phyloP scores from a whole-genome alignment of 768 basidiomycete genomes.

The Amanita subjunquillea region DNA sequence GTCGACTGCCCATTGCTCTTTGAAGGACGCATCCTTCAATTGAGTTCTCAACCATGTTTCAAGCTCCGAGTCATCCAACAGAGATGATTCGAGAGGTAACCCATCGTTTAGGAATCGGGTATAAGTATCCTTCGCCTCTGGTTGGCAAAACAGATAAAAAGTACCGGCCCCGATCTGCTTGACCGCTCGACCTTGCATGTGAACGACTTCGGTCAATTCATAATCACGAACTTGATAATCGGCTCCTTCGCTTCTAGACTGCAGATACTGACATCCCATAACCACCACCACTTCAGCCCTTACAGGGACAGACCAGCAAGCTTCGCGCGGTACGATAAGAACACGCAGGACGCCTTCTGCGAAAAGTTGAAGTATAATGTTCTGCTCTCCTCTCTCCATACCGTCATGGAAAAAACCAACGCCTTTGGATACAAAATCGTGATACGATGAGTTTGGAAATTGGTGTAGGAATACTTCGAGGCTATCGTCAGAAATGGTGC shows the following conservation, averaged over 20 bases:
- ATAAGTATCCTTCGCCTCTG: slow-evolving; percentile 75
- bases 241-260: slow-evolving; percentile 30
- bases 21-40: slow-evolving; percentile 26
- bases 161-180: slow-evolving; percentile 47
- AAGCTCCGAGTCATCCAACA: slow-evolving; percentile 44
- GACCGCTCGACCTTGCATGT: slow-evolving; percentile 87
- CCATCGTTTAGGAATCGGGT: slow-evolving; percentile 82
- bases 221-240: slow-evolving; percentile 77
- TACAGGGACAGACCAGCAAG: slow-evolving; percentile 86
- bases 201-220: slow-evolving; percentile 66
- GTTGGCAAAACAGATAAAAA: slow-evolving; percentile 85
- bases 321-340: slow-evolving; percentile 72
- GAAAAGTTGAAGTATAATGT: slow-evolving; percentile 71
- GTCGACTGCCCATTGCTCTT: slow-evolving; percentile 66
- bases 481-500: slow-evolving; percentile 34
- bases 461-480: slow-evolving; percentile 50
- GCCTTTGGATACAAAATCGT: slow-evolving; percentile 73
- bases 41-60: slow-evolving; percentile 35
- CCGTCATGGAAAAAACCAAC: slow-evolving; percentile 83
- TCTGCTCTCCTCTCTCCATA: slow-evolving; percentile 54
- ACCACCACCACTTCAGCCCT: slow-evolving; percentile 75
- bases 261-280: slow-evolving; percentile 86
- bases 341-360: slow-evolving; percentile 71
- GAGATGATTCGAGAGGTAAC: slow-evolving; percentile 76
- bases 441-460: slow-evolving; percentile 51